These are phyloP conservation scores for Colletotrichum costaricense DNA, from an alignment of 2,329 filamentous ascomycete genomes.

Conservation along the genomic window DNA sequence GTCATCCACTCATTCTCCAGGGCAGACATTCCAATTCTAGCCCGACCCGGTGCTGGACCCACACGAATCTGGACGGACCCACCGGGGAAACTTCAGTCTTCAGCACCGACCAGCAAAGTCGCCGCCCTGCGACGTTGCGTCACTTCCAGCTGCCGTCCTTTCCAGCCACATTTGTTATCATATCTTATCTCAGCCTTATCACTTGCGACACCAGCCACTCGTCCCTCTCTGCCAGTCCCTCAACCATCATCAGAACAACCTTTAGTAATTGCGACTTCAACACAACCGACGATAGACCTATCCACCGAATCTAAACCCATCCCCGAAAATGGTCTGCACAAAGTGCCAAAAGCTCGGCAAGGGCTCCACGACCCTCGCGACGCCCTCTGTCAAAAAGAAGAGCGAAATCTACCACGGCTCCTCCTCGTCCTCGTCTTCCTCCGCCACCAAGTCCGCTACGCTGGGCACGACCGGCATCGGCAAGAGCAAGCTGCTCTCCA, in stretches of 20 bases:
- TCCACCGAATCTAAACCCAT: neutral
- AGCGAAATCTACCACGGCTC: constrained; percentile 75
- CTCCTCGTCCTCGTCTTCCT: constrained; percentile 52
- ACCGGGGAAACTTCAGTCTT: constrained; percentile 6
- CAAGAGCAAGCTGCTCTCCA: constrained; percentile 75
- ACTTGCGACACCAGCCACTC: neutral
- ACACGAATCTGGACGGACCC: constrained; percentile 5
- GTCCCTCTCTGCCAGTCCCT: neutral
- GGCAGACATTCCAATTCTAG: constrained; percentile 1
- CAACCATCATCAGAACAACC: neutral
- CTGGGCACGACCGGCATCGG: constrained; percentile 68
- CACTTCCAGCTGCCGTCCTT: neutral
- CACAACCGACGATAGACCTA: neutral
- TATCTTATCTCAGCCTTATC: neutral
- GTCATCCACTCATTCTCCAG: neutral
- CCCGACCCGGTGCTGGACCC: constrained; percentile 9
- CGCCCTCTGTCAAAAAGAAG: constrained; percentile 74
- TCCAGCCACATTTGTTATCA: neutral
- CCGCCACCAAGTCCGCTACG: constrained; percentile 56
- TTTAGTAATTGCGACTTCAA: neutral
- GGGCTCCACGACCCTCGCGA: constrained; percentile 67
- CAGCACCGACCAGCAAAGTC: neutral
- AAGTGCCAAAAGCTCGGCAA: constrained; percentile 73
- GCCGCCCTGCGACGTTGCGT: constrained; percentile 23
- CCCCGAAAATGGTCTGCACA: constrained; percentile 67